Evolutionary conservation across 352 stramenopile species (phyloP).

Genomic region (Peronosclerospora sorghi): DNA sequence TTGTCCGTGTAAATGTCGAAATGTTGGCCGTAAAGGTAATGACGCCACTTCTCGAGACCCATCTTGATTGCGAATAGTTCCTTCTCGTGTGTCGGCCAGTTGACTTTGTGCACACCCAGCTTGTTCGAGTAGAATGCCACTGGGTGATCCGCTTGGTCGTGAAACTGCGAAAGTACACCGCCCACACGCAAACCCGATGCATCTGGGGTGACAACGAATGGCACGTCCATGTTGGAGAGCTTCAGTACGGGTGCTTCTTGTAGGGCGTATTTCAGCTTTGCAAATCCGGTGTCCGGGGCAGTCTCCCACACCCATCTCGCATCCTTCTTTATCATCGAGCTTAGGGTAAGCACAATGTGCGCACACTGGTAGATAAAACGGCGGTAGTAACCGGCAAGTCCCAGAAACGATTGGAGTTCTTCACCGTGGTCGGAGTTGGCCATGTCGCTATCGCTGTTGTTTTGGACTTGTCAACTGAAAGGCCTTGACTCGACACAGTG

Average conservation of each 20-base stretch:
- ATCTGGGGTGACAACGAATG: not conserved
- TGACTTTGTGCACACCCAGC: not conserved
- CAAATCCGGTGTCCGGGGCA: not conserved
- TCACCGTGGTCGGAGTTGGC: not conserved
- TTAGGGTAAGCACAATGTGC: not conserved
- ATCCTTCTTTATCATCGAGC: not conserved
- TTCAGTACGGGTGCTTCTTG: not conserved
- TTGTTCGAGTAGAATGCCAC: conserved; percentile 1
- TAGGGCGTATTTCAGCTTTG: not conserved
- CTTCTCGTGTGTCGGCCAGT: conserved; percentile 2
- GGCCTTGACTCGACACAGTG: not conserved
- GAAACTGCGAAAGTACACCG: not conserved
- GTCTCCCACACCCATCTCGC: not conserved
- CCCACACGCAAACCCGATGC: not conserved
- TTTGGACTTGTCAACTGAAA: not conserved
- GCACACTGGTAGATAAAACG: not conserved
- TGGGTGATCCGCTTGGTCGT: not conserved
- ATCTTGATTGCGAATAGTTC: conserved; percentile 11
- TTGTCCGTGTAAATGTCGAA: conserved; percentile 8
- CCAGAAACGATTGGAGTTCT: conserved; percentile 1
- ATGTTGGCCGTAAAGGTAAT: conserved; percentile 5
- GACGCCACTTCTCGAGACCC: conserved; percentile 4
- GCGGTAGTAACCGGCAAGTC: not conserved
- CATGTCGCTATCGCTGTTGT: not conserved
- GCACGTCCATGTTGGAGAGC: not conserved